phyloP scores from a whole-genome alignment of 108 stramenopile species.

The Pseudonitzschia multiseries region DNA sequence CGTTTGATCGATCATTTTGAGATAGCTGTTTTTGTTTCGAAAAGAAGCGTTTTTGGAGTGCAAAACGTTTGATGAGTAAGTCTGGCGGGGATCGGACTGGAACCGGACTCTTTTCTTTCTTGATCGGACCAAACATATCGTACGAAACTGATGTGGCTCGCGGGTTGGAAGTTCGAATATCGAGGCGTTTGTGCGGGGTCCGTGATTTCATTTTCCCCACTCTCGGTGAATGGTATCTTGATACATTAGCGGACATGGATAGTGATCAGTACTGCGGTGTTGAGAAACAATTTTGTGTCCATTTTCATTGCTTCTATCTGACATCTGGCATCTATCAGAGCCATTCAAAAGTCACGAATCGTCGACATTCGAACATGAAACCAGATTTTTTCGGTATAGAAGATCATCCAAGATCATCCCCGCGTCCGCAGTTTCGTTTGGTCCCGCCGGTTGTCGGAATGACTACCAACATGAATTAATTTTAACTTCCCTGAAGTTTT shows the following conservation, averaged over 20 bases:
- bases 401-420: too few relatives aligned
- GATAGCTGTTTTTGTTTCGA: conserved; percentile 22
- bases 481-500: not conserved
- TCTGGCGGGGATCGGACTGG: conserved; percentile 8
- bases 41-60: conserved; percentile 27
- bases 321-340: too few relatives aligned
- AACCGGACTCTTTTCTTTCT: not conserved
- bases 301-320: too few relatives aligned
- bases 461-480: too few relatives aligned
- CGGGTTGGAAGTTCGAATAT: not conserved
- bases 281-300: too few relatives aligned
- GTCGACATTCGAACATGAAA: too few relatives aligned
- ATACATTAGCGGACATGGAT: not conserved
- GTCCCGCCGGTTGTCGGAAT: too few relatives aligned
- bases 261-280: not conserved
- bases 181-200: not conserved
- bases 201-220: not conserved
- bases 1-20: conserved; percentile 38
- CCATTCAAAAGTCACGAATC: too few relatives aligned
- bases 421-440: too few relatives aligned
- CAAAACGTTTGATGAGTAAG: conserved; percentile 23
- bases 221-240: not conserved
- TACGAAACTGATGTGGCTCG: not conserved
- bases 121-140: not conserved
- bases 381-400: too few relatives aligned